phyloP scores from a whole-genome alignment of 208 protist species.

The Trypanosoma platydactyli region DNA sequence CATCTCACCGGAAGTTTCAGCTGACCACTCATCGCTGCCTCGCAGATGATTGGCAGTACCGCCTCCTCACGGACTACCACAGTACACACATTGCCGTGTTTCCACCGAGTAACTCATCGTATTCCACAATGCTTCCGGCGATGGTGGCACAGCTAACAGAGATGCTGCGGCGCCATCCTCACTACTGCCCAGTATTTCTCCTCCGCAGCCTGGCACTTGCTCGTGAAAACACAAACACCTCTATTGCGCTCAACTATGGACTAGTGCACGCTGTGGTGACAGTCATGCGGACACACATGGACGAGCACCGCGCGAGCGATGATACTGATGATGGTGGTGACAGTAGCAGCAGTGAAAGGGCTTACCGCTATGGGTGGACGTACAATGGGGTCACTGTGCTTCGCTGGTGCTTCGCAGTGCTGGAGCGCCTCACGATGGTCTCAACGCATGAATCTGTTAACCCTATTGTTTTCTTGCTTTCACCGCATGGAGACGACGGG shows the following conservation, averaged over 20 bases:
- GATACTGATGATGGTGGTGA: neutral
- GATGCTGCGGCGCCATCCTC: constrained; percentile 50
- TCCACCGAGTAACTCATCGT: constrained; percentile 9
- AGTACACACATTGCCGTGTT: constrained; percentile 54
- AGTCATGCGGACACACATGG: constrained; percentile 54
- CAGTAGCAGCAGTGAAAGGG: constrained; percentile 1
- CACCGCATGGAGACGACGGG: constrained; percentile 32
- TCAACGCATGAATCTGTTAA: constrained; percentile 47
- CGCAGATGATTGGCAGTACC: constrained; percentile 75
- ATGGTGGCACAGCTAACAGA: constrained; percentile 72
- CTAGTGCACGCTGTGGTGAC: constrained; percentile 48
- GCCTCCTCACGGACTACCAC: constrained; percentile 73
- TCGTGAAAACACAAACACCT: constrained; percentile 42
- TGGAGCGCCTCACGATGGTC: constrained; percentile 44
- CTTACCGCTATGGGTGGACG: constrained; percentile 26
- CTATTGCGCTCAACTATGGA: constrained; percentile 53
- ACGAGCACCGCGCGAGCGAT: constrained; percentile 27
- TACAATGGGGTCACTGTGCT: constrained; percentile 54
- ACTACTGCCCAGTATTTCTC: constrained; percentile 66
- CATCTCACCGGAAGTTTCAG: constrained; percentile 55
- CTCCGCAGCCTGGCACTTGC: constrained; percentile 56
- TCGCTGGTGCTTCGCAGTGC: constrained; percentile 47
- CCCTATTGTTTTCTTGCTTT: constrained; percentile 58
- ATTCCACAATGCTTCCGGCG: constrained; percentile 27
- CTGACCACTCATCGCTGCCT: constrained; percentile 52